Evolutionary conservation across 2,329 filamentous ascomycete genomes (phyloP).

Genomic region (Fusarium tuaranense): DNA sequence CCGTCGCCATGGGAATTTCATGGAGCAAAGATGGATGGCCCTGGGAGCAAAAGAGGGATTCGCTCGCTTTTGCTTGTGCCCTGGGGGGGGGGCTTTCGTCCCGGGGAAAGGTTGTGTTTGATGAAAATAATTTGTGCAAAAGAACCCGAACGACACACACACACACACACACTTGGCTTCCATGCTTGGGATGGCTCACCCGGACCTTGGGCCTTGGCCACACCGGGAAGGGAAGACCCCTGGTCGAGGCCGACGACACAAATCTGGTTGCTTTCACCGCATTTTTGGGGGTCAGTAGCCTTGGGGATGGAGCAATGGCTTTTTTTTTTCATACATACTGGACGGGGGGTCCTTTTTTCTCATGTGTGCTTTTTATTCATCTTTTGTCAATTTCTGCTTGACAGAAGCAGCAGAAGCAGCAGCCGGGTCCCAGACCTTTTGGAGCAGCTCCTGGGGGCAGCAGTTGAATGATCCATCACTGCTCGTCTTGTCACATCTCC

Average conservation of each 20-base stretch:
- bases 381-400: conserved; percentile 8
- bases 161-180: not conserved
- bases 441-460: conserved; percentile 2
- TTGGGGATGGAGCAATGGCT: conserved; percentile 22
- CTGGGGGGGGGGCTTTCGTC: not conserved
- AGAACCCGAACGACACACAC: conserved; percentile 3
- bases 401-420: not conserved
- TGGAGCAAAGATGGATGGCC: not conserved
- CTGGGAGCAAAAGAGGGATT: not conserved
- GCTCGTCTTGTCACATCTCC: conserved; percentile 10
- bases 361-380: conserved; percentile 20
- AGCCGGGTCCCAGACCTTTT: not conserved
- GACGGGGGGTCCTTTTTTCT: conserved; percentile 4
- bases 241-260: conserved; percentile 31
- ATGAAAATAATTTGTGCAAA: conserved; percentile 7
- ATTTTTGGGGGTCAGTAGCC: conserved; percentile 42
- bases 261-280: conserved; percentile 44
- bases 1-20: conserved; percentile 36
- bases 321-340: conserved; percentile 21
- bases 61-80: not conserved
- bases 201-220: conserved; percentile 12
- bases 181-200: not conserved
- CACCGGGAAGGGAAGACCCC: conserved; percentile 43
- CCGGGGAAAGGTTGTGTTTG: not conserved
- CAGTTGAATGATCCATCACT: conserved; percentile 6